Conservation (phyloP, 139 green algal species). For the Chlorella vulgaris region DNA sequence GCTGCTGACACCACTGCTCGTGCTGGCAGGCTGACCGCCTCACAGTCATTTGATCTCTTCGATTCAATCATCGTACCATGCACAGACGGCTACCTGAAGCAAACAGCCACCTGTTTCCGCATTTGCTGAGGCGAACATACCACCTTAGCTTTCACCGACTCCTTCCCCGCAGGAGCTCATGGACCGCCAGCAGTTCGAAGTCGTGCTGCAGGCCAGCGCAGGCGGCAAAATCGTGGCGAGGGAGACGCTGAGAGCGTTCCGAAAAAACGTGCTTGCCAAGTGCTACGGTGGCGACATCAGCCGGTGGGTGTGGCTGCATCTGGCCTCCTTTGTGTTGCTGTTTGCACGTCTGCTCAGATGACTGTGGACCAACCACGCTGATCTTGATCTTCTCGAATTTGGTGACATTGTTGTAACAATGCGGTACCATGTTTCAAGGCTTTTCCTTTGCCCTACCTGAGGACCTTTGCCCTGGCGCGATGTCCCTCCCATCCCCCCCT, state of each 20-base stretch:
- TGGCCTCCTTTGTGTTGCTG: too few relatives aligned
- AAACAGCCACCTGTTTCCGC: neutral
- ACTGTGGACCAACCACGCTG: neutral
- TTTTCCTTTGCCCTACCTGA: neutral
- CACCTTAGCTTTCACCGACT: neutral
- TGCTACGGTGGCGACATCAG: slow-evolving; percentile 88
- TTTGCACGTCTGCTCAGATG: too few relatives aligned
- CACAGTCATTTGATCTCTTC: too few relatives aligned
- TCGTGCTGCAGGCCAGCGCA: slow-evolving; percentile 67
- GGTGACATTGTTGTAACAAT: neutral
- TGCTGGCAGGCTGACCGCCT: too few relatives aligned
- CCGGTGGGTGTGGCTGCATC: slow-evolving; percentile 10
- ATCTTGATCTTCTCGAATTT: too few relatives aligned
- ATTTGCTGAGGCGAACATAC: neutral
- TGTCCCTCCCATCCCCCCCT: neutral
- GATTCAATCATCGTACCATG: too few relatives aligned
- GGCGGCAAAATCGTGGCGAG: slow-evolving; percentile 73
- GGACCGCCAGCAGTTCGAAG: slow-evolving; percentile 82
- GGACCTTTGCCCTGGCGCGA: neutral
- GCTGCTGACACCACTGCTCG: too few relatives aligned
- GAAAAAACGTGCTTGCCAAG: slow-evolving; percentile 99
- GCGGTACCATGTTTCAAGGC: neutral
- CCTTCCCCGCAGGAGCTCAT: slow-evolving; percentile 57
- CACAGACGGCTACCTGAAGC: too few relatives aligned
- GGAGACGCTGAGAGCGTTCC: slow-evolving; percentile 79